Evolutionary conservation across 2,329 filamentous ascomycete genomes (phyloP).

Genomic region (Periconia sp.): DNA sequence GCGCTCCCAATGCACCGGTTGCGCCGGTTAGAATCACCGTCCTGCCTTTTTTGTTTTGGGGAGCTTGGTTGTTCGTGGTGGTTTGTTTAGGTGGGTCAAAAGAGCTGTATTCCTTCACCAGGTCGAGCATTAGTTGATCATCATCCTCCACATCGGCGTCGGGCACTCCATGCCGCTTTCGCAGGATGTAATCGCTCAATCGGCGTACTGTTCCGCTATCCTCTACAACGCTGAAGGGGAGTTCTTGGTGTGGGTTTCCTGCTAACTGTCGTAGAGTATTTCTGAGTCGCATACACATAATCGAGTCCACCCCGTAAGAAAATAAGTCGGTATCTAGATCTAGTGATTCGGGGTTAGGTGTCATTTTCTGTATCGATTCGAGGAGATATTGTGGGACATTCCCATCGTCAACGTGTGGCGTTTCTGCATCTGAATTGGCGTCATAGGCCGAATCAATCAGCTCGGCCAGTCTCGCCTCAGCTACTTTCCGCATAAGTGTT

Average conservation of each 20-base stretch:
- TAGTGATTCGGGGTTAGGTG: constrained; percentile 23
- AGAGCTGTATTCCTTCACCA: constrained; percentile 52
- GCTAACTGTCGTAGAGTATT: constrained; percentile 40
- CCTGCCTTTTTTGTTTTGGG: constrained; percentile 6
- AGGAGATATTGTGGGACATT: constrained; percentile 24
- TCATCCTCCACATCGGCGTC: constrained; percentile 40
- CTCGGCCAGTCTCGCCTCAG: constrained; percentile 52
- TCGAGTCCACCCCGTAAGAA: constrained; percentile 62
- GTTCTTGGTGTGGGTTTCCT: constrained; percentile 29
- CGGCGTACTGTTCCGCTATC: constrained; percentile 58
- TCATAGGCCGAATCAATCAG: constrained; percentile 53
- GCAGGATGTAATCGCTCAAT: constrained; percentile 42
- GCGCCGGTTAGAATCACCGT: constrained; percentile 51
- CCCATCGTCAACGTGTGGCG: constrained; percentile 27
- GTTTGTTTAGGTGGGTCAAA: constrained; percentile 32
- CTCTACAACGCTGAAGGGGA: constrained; percentile 63
- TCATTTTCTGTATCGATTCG: constrained; percentile 21
- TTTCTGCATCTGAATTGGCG: constrained; percentile 16
- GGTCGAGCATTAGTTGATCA: constrained; percentile 45
- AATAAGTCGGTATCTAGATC: constrained; percentile 56
- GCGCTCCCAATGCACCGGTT: constrained; percentile 55
- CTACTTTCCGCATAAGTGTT: constrained; percentile 56
- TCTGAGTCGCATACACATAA: constrained; percentile 57
- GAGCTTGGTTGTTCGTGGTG: constrained; percentile 2
- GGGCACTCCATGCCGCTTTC: constrained; percentile 42